Evolutionary conservation across 2,329 filamentous ascomycete species (phyloP), one percentile per base, ranked within the genome.

Genomic region (Graphiopsis chlorocephala): DNA sequence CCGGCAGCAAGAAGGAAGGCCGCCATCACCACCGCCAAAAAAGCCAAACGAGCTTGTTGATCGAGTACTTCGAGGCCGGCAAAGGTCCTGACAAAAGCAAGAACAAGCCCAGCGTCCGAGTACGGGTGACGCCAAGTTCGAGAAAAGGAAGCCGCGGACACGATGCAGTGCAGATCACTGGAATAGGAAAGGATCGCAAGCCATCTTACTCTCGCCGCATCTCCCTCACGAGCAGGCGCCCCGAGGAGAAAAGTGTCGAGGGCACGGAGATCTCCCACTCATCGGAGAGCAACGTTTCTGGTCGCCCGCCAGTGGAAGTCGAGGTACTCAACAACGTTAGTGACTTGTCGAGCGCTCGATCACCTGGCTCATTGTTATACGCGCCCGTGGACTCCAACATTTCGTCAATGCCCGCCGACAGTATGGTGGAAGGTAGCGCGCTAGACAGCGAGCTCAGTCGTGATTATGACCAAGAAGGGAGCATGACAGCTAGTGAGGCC

Each of bases 21-120:
- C 84, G 75, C 79, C 82, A 68, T 76, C 77, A 78, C 83, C 78
- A 76, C 78, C 81, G 74, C 75, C 79, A 74, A 78, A 85, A 86
- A 72, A 96, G 92, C 53, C 93, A 96, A 80, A 96, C 93, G 42
- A 96, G 92, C 64, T 84, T 97, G 70, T 83, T 97, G 72, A 97
- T 97, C 73, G 93, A 97, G 80, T 97, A 96, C 78, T 97, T 96
- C 74, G 93, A 97, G 79, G 91, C 88, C 70, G 87, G 89, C 68
- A 93, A 91, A 77, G 80, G 85, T 64, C 83, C 83, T 71, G 82
- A 78, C 73, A 83, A 79, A 73, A 80, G 82, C 35, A 85, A 87
- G 71, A 89, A 90, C 72, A 88, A 90, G 71, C 93, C 93, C 14
- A 96, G 92, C 76, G 92, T 97, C 62, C 82, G 89, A 71, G 89